Conservation (phyloP, 1,284 basidiomycete genomes). For the Ustilago cynodontis region DNA sequence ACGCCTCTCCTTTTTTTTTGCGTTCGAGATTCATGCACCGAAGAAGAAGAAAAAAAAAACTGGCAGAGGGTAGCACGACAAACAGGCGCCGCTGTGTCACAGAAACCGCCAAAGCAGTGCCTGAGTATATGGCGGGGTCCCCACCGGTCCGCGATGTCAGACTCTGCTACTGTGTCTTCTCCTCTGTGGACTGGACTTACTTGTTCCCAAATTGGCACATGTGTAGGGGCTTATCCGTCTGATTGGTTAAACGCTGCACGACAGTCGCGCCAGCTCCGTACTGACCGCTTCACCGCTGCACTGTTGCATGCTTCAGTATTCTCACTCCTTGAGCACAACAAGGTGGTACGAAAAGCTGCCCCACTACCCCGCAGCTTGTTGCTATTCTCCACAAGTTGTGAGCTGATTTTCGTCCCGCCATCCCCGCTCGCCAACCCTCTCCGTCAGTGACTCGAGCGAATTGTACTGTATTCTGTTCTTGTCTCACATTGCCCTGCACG, state of each 20-base stretch:
- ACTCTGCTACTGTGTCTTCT: slow-evolving; percentile 6
- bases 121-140: neutral
- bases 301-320: too few relatives aligned
- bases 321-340: too few relatives aligned
- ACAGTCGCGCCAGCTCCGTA: neutral
- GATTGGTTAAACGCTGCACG: neutral
- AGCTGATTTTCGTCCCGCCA: too few relatives aligned
- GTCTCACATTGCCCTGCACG: neutral
- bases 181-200: neutral
- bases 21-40: too few relatives aligned
- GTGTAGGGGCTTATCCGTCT: neutral
- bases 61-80: too few relatives aligned
- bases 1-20: too few relatives aligned
- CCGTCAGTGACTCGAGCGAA: neutral
- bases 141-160: slow-evolving; percentile 32
- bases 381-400: too few relatives aligned
- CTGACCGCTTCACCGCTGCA: neutral
- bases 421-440: too few relatives aligned
- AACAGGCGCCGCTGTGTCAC: neutral
- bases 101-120: neutral
- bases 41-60: too few relatives aligned
- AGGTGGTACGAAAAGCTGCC: too few relatives aligned
- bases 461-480: neutral
- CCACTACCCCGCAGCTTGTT: too few relatives aligned
- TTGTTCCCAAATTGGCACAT: neutral